Evolutionary conservation across 2,329 filamentous ascomycete genomes (phyloP).

Genomic region (Fusarium sp.): DNA sequence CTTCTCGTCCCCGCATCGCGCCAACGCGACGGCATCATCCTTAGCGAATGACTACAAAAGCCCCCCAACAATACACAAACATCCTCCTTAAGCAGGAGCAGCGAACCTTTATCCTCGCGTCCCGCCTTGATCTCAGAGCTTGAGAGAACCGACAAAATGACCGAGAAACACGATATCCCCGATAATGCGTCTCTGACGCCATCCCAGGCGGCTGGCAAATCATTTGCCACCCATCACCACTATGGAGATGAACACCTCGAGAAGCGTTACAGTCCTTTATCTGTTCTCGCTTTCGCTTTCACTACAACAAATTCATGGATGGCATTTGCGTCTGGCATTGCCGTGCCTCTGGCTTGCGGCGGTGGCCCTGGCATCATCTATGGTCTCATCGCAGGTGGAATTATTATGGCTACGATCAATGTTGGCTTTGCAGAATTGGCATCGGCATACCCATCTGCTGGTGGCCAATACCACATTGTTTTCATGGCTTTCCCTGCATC

Average conservation of each 20-base stretch:
- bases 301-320: conserved; percentile 50
- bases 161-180: conserved; percentile 27
- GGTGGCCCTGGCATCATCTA: conserved; percentile 48
- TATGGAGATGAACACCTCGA: conserved; percentile 31
- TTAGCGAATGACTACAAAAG: conserved; percentile 28
- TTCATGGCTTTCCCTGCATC: conserved; percentile 47
- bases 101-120: conserved; percentile 25
- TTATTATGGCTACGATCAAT: conserved; percentile 47
- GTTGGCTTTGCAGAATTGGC: conserved; percentile 48
- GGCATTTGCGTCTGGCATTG: conserved; percentile 47
- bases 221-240: conserved; percentile 11
- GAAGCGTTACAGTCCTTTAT: conserved; percentile 48
- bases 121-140: conserved; percentile 31
- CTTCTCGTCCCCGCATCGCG: neutral
- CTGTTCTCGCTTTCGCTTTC: conserved; percentile 48
- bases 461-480: conserved; percentile 50
- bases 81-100: conserved; percentile 34
- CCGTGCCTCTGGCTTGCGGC: conserved; percentile 45
- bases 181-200: conserved; percentile 35
- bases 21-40: neutral
- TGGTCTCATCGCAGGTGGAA: conserved; percentile 42
- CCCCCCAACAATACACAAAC: conserved; percentile 32
- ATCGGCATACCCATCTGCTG: conserved; percentile 47
- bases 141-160: conserved; percentile 4
- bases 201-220: conserved; percentile 39